Conservation (phyloP, 2,329 filamentous ascomycete species). For the Trichoderma sp. region DNA sequence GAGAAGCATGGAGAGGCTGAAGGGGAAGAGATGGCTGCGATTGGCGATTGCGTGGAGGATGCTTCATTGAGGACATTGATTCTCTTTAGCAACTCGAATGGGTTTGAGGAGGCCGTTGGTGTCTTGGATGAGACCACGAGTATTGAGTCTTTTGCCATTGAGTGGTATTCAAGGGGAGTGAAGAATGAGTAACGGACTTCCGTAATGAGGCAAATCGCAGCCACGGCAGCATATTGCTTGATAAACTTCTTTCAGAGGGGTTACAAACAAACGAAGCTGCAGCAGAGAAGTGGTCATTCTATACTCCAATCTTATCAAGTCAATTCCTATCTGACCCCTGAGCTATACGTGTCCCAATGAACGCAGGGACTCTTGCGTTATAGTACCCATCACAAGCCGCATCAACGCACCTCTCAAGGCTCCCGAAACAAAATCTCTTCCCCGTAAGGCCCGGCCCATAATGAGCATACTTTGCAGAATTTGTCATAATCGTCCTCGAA, state of each 20-base stretch:
- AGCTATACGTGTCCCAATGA: not conserved
- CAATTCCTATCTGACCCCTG: not conserved
- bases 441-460: constrained; percentile 41
- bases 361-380: not conserved
- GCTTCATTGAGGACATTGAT: not conserved
- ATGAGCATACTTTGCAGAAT: constrained; percentile 52
- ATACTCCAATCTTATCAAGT: not conserved
- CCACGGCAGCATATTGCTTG: too few species aligned
- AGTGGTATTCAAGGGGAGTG: not conserved
- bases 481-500: constrained; percentile 45
- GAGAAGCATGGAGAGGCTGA: not conserved
- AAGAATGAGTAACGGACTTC: not conserved
- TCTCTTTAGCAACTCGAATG: not conserved
- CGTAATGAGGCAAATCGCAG: too few species aligned
- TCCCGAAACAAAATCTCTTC: constrained; percentile 34
- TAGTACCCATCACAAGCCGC: constrained; percentile 30
- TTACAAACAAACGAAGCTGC: too few species aligned
- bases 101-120: not conserved
- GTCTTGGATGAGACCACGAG: not conserved
- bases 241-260: too few species aligned
- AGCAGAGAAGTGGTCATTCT: too few species aligned
- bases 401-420: constrained; percentile 34
- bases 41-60: constrained; percentile 12
- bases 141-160: not conserved
- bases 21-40: not conserved